These are phyloP conservation scores for Mercurialis annua DNA, from an alignment of 345 rosid species.

Conservation along the genomic window DNA sequence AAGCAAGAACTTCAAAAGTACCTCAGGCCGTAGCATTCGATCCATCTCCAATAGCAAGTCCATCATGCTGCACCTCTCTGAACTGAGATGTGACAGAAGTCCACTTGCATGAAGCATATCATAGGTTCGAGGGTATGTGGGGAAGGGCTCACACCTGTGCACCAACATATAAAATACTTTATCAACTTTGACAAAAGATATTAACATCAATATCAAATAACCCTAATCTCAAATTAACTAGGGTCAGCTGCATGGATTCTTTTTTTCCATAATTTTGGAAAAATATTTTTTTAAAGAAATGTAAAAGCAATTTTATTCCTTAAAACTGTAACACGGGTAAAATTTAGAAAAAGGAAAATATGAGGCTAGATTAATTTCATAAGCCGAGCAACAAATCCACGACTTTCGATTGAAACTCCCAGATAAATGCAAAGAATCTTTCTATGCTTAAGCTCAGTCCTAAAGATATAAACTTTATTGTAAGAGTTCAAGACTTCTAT, in stretches of 20 bases:
- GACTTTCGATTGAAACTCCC: background rate
- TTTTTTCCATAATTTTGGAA: too few species aligned
- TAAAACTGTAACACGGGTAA: background rate
- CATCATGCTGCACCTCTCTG: conserved; percentile 66
- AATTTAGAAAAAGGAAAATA: background rate
- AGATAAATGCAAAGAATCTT: background rate
- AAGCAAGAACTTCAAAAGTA: too few species aligned
- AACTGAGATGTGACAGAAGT: conserved; percentile 64
- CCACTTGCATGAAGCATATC: conserved; percentile 95
- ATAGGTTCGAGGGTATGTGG: conserved; percentile 94
- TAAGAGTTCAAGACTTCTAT: background rate
- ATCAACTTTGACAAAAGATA: background rate
- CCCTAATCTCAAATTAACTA: too few species aligned
- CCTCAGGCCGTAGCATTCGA: conserved; percentile 96
- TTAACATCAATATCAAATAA: too few species aligned
- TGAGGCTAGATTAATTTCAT: background rate
- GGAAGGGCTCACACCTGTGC: conserved; percentile 94
- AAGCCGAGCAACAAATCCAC: background rate
- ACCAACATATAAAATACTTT: conserved; percentile 17
- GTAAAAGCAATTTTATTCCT: conserved; percentile 8
- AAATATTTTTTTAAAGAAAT: conserved; percentile 11
- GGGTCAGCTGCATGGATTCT: too few species aligned
- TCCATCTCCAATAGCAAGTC: conserved; percentile 91
- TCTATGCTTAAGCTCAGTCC: background rate
- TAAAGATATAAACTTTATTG: background rate